Evolutionary conservation across 2,329 filamentous ascomycete species (phyloP), one percentile per base, ranked within the genome.

Genomic region (Magnaporthiopsis rhizophila): DNA sequence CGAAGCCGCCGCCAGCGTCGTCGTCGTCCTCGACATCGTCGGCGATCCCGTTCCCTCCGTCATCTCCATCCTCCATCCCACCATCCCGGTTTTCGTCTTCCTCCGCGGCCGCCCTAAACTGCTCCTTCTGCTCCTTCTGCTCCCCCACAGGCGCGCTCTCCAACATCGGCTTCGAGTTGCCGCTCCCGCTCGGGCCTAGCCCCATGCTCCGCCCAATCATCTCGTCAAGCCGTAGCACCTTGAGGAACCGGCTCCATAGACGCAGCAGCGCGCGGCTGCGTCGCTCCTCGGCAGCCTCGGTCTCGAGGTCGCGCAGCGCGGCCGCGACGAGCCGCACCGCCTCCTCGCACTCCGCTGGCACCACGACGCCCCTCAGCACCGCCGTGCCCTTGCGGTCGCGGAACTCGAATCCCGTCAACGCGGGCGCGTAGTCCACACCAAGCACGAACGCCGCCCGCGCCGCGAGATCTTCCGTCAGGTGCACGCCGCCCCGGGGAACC

Each of bases 351-450:
- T 94, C 89, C 21, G 76, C 73, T 0, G 92, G 89, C 1, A 96
- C 86, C 0, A 99, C 86, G 0, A 89, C 84, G 2, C 95, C 95
- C 53, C 86, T 83, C 2, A 95, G 77, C 3, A 97, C 83, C 1
- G 95, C 92, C 2, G 92, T 97, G 21, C 94, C 94, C 64, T 91
- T 88, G 3, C 91, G 86, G 0, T 92, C 92, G 71, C 86, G 88
- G 77, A 98, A 99, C 53, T 89, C 83, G 71, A 98, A 99, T 0
- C 94, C 94, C 0, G 89, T 95, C 6, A 99, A 86, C 0, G 95
- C 95, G 38, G 94, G 91, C 2, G 91, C 91, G 73, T 90, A 96
- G 75, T 98, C 92, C 24, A 98, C 82, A 0, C 88, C 88, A 1
- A 97, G 75, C 1, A 93, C 77, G 65, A 84, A 86, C 0, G 92